phyloP scores from a whole-genome alignment of 495 filamentous ascomycete genomes.

The Immersiella caudata region DNA sequence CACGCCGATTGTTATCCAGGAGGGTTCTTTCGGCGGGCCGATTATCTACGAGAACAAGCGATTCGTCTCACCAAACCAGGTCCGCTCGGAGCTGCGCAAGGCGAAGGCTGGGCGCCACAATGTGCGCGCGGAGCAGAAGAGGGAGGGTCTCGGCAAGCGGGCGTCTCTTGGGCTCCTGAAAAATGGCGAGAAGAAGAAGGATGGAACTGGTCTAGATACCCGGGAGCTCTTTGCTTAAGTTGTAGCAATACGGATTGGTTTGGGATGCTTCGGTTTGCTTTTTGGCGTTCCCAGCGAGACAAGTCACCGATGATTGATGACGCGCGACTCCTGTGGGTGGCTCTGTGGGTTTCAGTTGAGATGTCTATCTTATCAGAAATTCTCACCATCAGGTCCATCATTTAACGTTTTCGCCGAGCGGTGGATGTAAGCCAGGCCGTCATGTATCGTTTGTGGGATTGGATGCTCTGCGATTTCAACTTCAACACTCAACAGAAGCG shows the following conservation, averaged over 20 bases:
- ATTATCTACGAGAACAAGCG: slow-evolving; percentile 99
- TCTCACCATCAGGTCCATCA: neutral
- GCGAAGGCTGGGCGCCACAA: slow-evolving; percentile 76
- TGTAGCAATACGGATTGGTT: slow-evolving; percentile 17
- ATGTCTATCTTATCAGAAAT: too few species aligned
- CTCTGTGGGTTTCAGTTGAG: too few species aligned
- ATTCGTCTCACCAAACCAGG: slow-evolving; percentile 94
- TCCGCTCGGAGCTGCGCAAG: slow-evolving; percentile 76
- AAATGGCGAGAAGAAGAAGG: slow-evolving; percentile 60
- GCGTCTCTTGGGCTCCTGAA: slow-evolving; percentile 72
- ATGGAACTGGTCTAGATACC: slow-evolving; percentile 75
- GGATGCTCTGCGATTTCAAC: neutral
- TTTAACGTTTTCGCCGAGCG: neutral
- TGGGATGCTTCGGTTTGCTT: slow-evolving; percentile 2
- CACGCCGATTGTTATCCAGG: slow-evolving; percentile 93
- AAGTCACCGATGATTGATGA: neutral
- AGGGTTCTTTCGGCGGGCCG: slow-evolving; percentile 92
- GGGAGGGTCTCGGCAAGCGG: slow-evolving; percentile 73
- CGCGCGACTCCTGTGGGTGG: neutral
- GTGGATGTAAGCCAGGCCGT: neutral
- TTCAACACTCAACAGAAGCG: neutral
- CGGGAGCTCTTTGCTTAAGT: slow-evolving; percentile 75
- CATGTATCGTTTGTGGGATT: neutral
- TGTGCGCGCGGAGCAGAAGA: slow-evolving; percentile 67
- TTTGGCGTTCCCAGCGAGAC: neutral